phyloP scores from a whole-genome alignment of 1,284 basidiomycete species.

The Malassezia psittaci region DNA sequence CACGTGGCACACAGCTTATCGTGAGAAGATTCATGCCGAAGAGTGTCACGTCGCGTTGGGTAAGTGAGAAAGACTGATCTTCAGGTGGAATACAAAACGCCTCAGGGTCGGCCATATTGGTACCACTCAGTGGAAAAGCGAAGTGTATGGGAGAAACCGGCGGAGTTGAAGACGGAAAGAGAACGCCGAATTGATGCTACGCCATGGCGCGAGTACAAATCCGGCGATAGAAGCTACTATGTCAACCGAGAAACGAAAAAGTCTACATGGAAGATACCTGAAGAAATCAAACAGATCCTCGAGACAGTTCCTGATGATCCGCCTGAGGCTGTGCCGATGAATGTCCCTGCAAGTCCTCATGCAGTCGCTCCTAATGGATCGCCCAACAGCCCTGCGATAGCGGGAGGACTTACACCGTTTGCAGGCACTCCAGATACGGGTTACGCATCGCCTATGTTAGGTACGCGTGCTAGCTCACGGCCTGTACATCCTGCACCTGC shows the following conservation, averaged over 20 bases:
- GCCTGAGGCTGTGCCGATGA: neutral
- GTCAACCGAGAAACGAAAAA: slow-evolving; percentile 43
- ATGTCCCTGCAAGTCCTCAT: slow-evolving; percentile 2
- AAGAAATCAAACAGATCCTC: slow-evolving; percentile 33
- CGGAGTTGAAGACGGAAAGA: slow-evolving; percentile 40
- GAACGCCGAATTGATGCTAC: slow-evolving; percentile 39
- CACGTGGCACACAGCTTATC: neutral
- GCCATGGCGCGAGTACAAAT: slow-evolving; percentile 45
- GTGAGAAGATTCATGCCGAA: neutral
- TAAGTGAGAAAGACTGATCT: neutral
- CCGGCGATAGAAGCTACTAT: slow-evolving; percentile 43
- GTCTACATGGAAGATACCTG: slow-evolving; percentile 40
- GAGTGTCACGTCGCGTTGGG: slow-evolving; percentile 6
- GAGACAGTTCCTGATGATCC: slow-evolving; percentile 26
- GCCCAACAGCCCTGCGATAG: slow-evolving; percentile 1
- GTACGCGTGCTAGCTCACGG: neutral
- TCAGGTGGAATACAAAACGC: slow-evolving; percentile 36
- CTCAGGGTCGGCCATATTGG: slow-evolving; percentile 42
- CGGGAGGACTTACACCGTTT: neutral
- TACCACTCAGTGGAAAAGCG: slow-evolving; percentile 36
- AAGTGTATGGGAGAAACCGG: slow-evolving; percentile 46
- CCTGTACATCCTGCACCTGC: neutral
- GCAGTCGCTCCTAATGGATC: neutral
- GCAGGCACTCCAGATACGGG: neutral
- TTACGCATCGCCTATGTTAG: neutral